phyloP scores from a whole-genome alignment of 1,139 yeast genomes.

The Debaryomyces sp. region DNA sequence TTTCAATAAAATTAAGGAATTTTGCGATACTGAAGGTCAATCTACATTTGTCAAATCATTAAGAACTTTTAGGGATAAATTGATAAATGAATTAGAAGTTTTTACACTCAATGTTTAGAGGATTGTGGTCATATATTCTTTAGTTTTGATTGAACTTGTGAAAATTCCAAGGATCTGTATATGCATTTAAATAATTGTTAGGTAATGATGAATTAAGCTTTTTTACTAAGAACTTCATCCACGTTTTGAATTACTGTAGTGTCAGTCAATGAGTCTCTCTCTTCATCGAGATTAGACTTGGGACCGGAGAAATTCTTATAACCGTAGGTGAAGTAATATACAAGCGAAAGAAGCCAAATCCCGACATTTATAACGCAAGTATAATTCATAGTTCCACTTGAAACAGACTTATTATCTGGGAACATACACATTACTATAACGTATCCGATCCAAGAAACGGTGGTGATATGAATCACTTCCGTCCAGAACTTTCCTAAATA shows the following conservation, averaged over 20 bases:
- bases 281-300: slow-evolving; percentile 33
- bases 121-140: too few species aligned
- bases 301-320: slow-evolving; percentile 33
- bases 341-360: slow-evolving; percentile 41
- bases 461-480: slow-evolving; percentile 42
- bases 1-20: neutral
- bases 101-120: neutral
- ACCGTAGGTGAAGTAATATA: slow-evolving; percentile 50
- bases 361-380: slow-evolving; percentile 56
- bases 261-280: slow-evolving; percentile 3
- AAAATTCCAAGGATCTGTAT: neutral
- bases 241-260: slow-evolving; percentile 10
- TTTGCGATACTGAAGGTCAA: neutral
- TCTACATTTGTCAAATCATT: slow-evolving; percentile 4
- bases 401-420: slow-evolving; percentile 40
- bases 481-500: slow-evolving; percentile 32
- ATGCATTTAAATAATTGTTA: neutral
- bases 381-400: slow-evolving; percentile 55
- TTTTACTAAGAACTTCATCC: slow-evolving; percentile 11
- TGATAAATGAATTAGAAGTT: slow-evolving; percentile 7
- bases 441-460: slow-evolving; percentile 35
- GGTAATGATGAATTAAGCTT: slow-evolving; percentile 2
- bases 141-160: too few species aligned
- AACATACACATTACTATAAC: slow-evolving; percentile 51
- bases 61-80: slow-evolving; percentile 5